Base-by-base conservation (phyloP, 2,329 filamentous ascomycete genomes). In the Nemania bipapillata region DNA sequence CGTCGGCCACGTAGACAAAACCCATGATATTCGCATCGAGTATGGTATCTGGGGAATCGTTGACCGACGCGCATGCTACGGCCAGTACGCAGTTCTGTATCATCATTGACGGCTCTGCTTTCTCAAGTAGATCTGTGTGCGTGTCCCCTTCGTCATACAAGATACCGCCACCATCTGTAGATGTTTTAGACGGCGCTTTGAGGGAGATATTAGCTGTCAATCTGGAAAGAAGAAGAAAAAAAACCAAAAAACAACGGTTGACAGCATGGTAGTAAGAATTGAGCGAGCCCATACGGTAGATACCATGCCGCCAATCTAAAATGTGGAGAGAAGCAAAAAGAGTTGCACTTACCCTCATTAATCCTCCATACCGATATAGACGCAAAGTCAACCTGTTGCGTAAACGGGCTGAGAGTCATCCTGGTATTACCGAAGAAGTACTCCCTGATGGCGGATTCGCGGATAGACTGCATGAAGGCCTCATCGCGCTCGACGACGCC, bases 371-470 rank as follows among this genome's bases (percentile, higher is more conserved):
- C 86, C 1, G 88, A 85, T 45, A 97, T 79, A 8, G 90, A 88
- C 66, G 89, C 86, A 77, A 94, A 96, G 70, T 93, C 90, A 4
- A 97, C 88, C 67, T 92, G 91, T 75, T 97, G 93, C 6, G 93
- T 96, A 74, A 94, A 92, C 0, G 96, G 96, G 53, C 92, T 96
- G 1, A 99, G 84, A 0, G 92, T 91, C 66, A 91, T 87, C 70
- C 89, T 90, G 1, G 86, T 81, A 70, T 92, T 91, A 9, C 96
- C 96, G 78, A 97, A 99, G 83, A 99, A 99, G 80, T 99, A 99
- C 74, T 94, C 91, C 73, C 92, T 91, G 60, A 97, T 94, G 58
- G 92, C 87, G 0, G 91, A 88, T 75, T 96, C 92, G 52, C 92
- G 87, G 4, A 88, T 82, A 17, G 89, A 86, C 75, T 92, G 91